Evolutionary conservation across 805 yeast genomes (phyloP).

Genomic region (Candida saitoana): DNA sequence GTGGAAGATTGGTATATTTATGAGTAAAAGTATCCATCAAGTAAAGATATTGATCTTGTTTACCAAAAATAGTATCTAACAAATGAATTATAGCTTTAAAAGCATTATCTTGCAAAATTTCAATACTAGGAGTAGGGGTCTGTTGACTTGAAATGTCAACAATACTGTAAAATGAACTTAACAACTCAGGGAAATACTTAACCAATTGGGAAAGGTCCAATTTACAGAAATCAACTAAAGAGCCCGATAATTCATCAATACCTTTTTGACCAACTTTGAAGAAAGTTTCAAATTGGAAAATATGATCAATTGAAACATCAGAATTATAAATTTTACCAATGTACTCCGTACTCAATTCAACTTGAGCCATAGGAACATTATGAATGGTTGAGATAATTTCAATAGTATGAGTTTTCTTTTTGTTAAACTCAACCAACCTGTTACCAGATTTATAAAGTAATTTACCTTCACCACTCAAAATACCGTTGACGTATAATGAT

Average conservation of each 20-base stretch:
- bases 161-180: conserved; percentile 33
- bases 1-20: conserved; percentile 36
- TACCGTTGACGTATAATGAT: conserved; percentile 60
- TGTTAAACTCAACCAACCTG: conserved; percentile 44
- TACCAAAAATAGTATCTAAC: conserved; percentile 59
- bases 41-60: conserved; percentile 59
- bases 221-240: conserved; percentile 48
- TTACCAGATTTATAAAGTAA: conserved; percentile 48
- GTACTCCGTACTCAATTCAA: conserved; percentile 58
- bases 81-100: conserved; percentile 60
- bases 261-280: conserved; percentile 34
- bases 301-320: conserved; percentile 49
- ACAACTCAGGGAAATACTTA: conserved; percentile 59
- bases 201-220: conserved; percentile 52
- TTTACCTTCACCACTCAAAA: conserved; percentile 54
- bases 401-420: conserved; percentile 38
- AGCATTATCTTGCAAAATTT: conserved; percentile 28
- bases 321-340: conserved; percentile 65
- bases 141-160: conserved; percentile 25
- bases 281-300: conserved; percentile 50
- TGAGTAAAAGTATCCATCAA: conserved; percentile 49
- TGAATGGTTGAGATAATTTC: conserved; percentile 40
- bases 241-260: conserved; percentile 42
- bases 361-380: conserved; percentile 38
- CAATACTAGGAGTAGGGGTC: conserved; percentile 19